Percentiles rank a stretch among this genome's conserved stretches.
Evolutionary conservation across 345 rosid genomes (phyloP).

Genomic region (Eucalyptus curtisii): DNA sequence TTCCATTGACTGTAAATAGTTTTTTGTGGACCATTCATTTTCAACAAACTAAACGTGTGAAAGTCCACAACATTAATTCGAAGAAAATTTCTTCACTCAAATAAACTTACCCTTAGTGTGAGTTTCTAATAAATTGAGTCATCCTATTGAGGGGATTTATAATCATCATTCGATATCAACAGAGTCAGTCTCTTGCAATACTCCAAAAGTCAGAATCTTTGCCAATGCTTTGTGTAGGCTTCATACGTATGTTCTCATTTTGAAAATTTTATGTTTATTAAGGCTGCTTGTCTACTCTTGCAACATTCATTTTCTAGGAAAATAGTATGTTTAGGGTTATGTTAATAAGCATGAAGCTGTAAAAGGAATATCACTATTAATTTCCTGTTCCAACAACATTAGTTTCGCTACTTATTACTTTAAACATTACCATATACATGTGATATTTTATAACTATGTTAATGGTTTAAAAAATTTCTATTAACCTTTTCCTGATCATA

Average conservation of each 20-base stretch:
- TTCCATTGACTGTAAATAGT: background rate
- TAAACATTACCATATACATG: background rate
- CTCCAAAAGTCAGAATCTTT: background rate
- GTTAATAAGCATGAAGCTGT: background rate
- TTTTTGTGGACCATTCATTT: background rate
- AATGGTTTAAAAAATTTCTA: background rate
- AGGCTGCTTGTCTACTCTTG: background rate
- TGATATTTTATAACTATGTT: background rate
- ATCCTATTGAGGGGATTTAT: background rate
- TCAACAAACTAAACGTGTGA: background rate
- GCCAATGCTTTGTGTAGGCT: background rate
- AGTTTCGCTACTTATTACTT: background rate
- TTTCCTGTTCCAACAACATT: background rate
- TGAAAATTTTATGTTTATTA: background rate
- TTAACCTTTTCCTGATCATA: background rate
- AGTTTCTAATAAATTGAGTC: background rate
- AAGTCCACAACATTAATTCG: rapidly evolving
- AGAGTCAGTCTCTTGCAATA: background rate
- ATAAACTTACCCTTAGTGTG: background rate
- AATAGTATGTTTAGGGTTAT: background rate
- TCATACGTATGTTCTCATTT: background rate
- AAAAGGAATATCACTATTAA: background rate
- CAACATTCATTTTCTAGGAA: background rate
- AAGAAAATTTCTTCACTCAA: background rate
- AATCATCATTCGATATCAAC: rapidly evolving